Conservation (phyloP, 2,329 filamentous ascomycete genomes). For the Hypomyces rosellus region DNA sequence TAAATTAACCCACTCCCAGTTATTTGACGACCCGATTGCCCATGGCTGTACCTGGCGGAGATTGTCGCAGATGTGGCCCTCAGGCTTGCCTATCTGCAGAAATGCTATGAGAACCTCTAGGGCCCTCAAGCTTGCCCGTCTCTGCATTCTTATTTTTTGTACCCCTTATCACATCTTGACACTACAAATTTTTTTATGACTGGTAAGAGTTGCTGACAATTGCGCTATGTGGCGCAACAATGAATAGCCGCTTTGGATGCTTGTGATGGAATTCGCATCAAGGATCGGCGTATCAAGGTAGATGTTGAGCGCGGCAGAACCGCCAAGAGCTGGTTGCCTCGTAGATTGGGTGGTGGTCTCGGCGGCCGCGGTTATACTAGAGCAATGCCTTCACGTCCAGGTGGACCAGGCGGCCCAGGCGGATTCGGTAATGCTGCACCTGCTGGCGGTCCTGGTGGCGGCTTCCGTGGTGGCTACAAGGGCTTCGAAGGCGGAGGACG, state of each 20-base stretch:
- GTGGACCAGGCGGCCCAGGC: slow-evolving; percentile 50
- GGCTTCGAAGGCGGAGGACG: slow-evolving; percentile 40
- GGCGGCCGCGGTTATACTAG: slow-evolving; percentile 93
- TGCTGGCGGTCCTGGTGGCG: slow-evolving; percentile 36
- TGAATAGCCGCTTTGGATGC: slow-evolving; percentile 80
- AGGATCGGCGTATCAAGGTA: slow-evolving; percentile 84
- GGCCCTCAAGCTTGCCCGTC: slow-evolving; percentile 55
- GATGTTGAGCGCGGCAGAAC: slow-evolving; percentile 95
- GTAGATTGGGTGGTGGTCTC: slow-evolving; percentile 83
- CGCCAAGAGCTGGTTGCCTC: slow-evolving; percentile 87
- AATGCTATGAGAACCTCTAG: slow-evolving; percentile 41
- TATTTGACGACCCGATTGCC: slow-evolving; percentile 6
- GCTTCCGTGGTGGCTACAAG: slow-evolving; percentile 40
- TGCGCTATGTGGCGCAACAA: slow-evolving; percentile 51
- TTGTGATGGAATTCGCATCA: slow-evolving; percentile 85
- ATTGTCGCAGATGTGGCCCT: slow-evolving; percentile 33
- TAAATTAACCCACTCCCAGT: slow-evolving; percentile 48
- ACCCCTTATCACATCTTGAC: slow-evolving; percentile 16
- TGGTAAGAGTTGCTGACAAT: slow-evolving; percentile 65
- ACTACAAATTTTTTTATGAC: slow-evolving; percentile 16
- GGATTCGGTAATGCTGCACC: slow-evolving; percentile 37
- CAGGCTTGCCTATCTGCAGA: slow-evolving; percentile 34
- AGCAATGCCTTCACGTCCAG: slow-evolving; percentile 65
- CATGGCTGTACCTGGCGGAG: slow-evolving; percentile 2
- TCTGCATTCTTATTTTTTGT: slow-evolving; percentile 20